Evolutionary conservation across 2,329 filamentous ascomycete genomes (phyloP).

Genomic region (Penicillium capsulatum): DNA sequence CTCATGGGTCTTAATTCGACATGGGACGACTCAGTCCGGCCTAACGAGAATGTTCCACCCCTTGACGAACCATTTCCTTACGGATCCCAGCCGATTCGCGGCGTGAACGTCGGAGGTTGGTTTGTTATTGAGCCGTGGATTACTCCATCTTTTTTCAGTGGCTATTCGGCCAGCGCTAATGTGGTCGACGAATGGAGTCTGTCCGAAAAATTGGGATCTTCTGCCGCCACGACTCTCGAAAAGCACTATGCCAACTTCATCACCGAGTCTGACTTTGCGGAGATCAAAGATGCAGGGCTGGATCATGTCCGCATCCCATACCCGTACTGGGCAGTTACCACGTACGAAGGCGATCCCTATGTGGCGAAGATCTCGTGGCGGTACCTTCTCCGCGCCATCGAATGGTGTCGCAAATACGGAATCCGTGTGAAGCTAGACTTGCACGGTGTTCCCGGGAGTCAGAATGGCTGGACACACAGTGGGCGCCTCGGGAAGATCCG

Average conservation of each 20-base stretch:
- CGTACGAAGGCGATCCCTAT: slow-evolving; percentile 83
- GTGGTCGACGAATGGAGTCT: slow-evolving; percentile 89
- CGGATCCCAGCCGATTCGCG: slow-evolving; percentile 71
- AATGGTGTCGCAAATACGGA: slow-evolving; percentile 89
- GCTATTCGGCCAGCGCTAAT: slow-evolving; percentile 56
- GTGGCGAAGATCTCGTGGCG: slow-evolving; percentile 83
- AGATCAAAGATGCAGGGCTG: slow-evolving; percentile 81
- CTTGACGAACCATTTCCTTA: slow-evolving; percentile 77
- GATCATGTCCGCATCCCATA: slow-evolving; percentile 97
- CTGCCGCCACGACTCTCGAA: slow-evolving; percentile 68
- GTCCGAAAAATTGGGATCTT: slow-evolving; percentile 62
- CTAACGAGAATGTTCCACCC: slow-evolving; percentile 76
- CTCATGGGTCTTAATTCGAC: slow-evolving; percentile 81
- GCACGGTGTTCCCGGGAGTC: slow-evolving; percentile 85
- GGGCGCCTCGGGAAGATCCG: slow-evolving; percentile 73
- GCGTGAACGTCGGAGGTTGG: slow-evolving; percentile 93
- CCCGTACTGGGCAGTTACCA: slow-evolving; percentile 88
- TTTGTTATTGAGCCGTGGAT: slow-evolving; percentile 92
- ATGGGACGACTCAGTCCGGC: slow-evolving; percentile 77
- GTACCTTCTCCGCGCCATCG: slow-evolving; percentile 86
- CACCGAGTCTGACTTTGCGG: slow-evolving; percentile 74
- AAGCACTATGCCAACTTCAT: slow-evolving; percentile 88
- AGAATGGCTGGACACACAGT: slow-evolving; percentile 98
- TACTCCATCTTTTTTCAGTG: slow-evolving; percentile 80
- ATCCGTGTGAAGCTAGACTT: slow-evolving; percentile 89